A percentile compares a stretch with the other conserved stretches of the same genome.
These are phyloP conservation scores for Liquidambar formosana DNA, from an alignment of 164 flowering plant genomes.

Conservation along the genomic window DNA sequence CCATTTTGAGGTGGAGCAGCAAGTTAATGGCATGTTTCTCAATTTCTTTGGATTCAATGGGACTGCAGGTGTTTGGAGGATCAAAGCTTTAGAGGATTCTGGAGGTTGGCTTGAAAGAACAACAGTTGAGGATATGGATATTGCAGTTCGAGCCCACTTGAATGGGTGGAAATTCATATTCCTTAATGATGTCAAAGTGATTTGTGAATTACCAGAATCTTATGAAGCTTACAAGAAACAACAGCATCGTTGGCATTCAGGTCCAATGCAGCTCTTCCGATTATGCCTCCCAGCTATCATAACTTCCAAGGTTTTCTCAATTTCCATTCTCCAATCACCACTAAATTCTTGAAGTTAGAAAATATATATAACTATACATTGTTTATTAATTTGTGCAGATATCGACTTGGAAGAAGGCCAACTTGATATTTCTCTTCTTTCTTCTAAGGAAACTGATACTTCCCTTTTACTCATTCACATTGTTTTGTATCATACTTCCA, in stretches of 20 bases:
- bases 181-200: slow-evolving; percentile 59
- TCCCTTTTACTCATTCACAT: slow-evolving; percentile 79
- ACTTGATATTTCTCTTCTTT: slow-evolving; percentile 73
- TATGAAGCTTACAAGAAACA: slow-evolving; percentile 77
- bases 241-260: slow-evolving; percentile 83
- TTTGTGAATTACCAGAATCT: slow-evolving; percentile 76
- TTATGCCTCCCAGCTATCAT: slow-evolving; percentile 64
- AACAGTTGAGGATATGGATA: slow-evolving; percentile 76
- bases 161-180: slow-evolving; percentile 67
- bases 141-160: slow-evolving; percentile 66
- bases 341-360: no score
- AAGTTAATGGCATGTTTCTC: slow-evolving; percentile 72
- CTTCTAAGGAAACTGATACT: slow-evolving; percentile 68
- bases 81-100: slow-evolving; percentile 68
- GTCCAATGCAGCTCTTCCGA: slow-evolving; percentile 80
- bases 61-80: slow-evolving; percentile 84
- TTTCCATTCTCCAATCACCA: not conserved
- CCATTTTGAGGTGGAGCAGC: slow-evolving; percentile 89
- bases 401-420: slow-evolving; percentile 62
- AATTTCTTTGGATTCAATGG: slow-evolving; percentile 86
- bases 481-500: slow-evolving; percentile 71
- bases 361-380: not conserved
- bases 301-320: slow-evolving; percentile 54
- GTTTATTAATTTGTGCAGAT: slow-evolving; percentile 39
- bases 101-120: slow-evolving; percentile 89